These are phyloP conservation scores for Cercospora sojina DNA, from an alignment of 2,329 filamentous ascomycete genomes.

Conservation along the genomic window DNA sequence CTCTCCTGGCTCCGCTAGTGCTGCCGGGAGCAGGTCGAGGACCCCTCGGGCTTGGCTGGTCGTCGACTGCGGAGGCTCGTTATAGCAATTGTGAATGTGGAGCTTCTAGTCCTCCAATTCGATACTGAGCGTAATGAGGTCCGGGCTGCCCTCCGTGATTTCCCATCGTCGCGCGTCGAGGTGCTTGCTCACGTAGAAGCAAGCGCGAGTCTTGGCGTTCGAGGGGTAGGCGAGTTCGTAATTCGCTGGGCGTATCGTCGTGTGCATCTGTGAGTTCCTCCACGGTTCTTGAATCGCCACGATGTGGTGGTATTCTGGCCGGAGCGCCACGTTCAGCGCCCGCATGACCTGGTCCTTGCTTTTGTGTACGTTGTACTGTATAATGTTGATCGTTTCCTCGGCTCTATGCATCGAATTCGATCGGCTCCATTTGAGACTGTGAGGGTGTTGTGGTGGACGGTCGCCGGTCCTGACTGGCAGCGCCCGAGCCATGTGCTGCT, in stretches of 20 bases:
- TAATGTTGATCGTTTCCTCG: too few relatives aligned
- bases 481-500: too few relatives aligned
- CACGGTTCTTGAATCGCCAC: neutral
- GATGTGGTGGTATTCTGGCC: neutral
- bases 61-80: neutral
- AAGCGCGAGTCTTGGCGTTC: too few relatives aligned
- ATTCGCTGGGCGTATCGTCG: too few relatives aligned
- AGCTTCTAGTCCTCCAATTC: neutral
- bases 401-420: too few relatives aligned
- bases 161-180: too few relatives aligned
- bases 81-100: neutral
- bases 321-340: neutral
- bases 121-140: neutral
- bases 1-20: neutral
- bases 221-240: too few relatives aligned
- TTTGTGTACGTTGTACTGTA: neutral
- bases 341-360: neutral
- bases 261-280: neutral
- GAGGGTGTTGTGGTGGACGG: too few relatives aligned
- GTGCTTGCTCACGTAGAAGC: too few relatives aligned
- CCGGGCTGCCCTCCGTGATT: too few relatives aligned
- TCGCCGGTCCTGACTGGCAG: too few relatives aligned
- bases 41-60: neutral
- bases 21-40: neutral
- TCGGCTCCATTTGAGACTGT: too few relatives aligned